Evolutionary conservation across 768 basidiomycete genomes (phyloP).

Genomic region (Lactarius tabidus): DNA sequence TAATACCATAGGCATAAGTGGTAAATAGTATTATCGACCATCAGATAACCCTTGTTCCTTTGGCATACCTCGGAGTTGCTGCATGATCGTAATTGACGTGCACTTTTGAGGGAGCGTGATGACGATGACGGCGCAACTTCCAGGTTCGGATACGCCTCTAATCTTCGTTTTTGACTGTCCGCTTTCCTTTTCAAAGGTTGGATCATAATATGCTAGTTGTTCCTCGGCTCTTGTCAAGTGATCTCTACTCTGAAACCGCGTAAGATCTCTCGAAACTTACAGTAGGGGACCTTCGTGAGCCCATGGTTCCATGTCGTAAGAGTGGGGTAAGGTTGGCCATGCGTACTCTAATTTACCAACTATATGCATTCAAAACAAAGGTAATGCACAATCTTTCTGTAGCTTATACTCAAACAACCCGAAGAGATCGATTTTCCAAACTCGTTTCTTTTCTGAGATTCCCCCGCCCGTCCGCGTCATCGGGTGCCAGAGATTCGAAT

Average conservation of each 20-base stretch:
- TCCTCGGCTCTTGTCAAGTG: background rate
- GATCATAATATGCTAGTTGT: too few relatives aligned
- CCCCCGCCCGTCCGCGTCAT: background rate
- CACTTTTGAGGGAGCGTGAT: background rate
- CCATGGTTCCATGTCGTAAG: too few relatives aligned
- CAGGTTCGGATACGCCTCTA: too few relatives aligned
- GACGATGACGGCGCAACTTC: too few relatives aligned
- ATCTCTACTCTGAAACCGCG: background rate
- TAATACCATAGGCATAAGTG: background rate
- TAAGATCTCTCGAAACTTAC: background rate
- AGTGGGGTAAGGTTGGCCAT: background rate
- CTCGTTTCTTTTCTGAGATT: slow-evolving; percentile 7
- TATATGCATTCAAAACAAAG: background rate
- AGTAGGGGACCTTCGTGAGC: too few relatives aligned
- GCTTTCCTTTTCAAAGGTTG: too few relatives aligned
- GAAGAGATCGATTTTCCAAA: background rate
- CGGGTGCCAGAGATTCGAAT: slow-evolving; percentile 27
- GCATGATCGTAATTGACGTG: background rate
- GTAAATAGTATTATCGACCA: background rate
- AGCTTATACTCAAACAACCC: background rate
- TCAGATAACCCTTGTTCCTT: background rate
- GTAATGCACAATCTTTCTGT: background rate
- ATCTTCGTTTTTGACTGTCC: too few relatives aligned
- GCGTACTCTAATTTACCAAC: background rate
- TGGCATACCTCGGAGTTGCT: background rate